These are phyloP conservation scores for Selaginella moellendorffii DNA, from an alignment of 75 land plant genomes.

Conservation along the genomic window DNA sequence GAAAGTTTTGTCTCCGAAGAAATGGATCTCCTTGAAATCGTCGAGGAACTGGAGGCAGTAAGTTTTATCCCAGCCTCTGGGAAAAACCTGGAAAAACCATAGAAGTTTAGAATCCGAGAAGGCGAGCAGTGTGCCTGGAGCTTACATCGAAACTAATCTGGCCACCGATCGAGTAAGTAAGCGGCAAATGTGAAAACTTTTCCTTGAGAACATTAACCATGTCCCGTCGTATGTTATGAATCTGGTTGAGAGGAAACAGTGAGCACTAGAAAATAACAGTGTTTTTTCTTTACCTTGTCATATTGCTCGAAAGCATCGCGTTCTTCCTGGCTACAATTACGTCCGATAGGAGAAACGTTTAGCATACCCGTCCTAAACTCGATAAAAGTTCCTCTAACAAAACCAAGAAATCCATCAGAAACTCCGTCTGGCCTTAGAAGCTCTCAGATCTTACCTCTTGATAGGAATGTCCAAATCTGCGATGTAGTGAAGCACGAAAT, in stretches of 20 bases:
- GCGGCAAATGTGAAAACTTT: constrained; percentile 64
- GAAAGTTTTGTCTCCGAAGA: constrained; percentile 95
- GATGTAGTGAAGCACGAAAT: constrained; percentile 85
- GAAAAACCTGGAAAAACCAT: constrained; percentile 55
- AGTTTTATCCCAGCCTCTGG: constrained; percentile 95
- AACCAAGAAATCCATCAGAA: too few relatives aligned
- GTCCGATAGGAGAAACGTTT: constrained; percentile 93
- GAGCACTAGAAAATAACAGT: background rate
- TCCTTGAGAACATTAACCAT: constrained; percentile 72
- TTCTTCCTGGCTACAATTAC: constrained; percentile 96
- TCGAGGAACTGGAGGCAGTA: constrained; percentile 84
- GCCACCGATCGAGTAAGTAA: constrained; percentile 94
- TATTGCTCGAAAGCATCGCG: constrained; percentile 87
- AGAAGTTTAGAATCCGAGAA: background rate
- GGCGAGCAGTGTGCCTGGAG: constrained; percentile 5
- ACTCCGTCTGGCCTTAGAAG: too few relatives aligned
- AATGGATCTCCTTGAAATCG: constrained; percentile 77
- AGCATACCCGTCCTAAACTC: constrained; percentile 97
- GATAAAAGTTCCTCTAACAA: constrained; percentile 82
- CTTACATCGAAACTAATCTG: constrained; percentile 98
- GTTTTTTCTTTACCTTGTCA: constrained; percentile 56
- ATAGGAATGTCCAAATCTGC: constrained; percentile 95
- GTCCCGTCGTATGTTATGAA: constrained; percentile 60
- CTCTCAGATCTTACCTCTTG: constrained; percentile 56
- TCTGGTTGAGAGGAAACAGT: constrained; percentile 27